Percentiles rank a stretch among this genome's conserved stretches.
Conservation (phyloP, 2,329 filamentous ascomycete species). For the Nemania abortiva region DNA sequence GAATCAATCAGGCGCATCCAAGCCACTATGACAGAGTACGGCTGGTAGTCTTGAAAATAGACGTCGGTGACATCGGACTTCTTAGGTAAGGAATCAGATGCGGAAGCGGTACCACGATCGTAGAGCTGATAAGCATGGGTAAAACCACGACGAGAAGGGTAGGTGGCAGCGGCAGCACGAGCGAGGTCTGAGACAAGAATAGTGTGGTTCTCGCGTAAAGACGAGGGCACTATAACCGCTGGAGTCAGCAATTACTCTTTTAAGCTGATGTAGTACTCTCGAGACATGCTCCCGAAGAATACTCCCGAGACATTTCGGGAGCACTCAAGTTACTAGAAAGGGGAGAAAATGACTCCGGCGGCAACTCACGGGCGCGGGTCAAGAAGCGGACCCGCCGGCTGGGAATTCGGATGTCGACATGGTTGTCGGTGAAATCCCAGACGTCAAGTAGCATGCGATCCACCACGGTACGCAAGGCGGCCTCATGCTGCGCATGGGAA, state of each 20-base stretch:
- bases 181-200: constrained; percentile 85
- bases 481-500: constrained; percentile 57
- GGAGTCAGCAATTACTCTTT: too few species aligned
- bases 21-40: constrained; percentile 81
- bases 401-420: constrained; percentile 85
- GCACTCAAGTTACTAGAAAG: too few species aligned
- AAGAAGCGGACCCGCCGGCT: constrained; percentile 83
- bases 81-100: constrained; percentile 48
- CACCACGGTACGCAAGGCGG: constrained; percentile 47
- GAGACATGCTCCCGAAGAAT: too few species aligned
- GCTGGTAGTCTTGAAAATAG: constrained; percentile 95
- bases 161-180: constrained; percentile 80
- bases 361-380: constrained; percentile 67
- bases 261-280: too few species aligned
- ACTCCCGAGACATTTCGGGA: too few species aligned
- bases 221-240: constrained; percentile 67
- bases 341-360: too few species aligned
- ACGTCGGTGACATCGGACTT: constrained; percentile 69
- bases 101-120: constrained; percentile 49
- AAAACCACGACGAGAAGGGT: constrained; percentile 61
- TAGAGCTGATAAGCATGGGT: constrained; percentile 35
- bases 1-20: constrained; percentile 93
- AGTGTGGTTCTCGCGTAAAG: constrained; percentile 77
- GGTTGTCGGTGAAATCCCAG: constrained; percentile 85
- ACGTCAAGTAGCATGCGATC: constrained; percentile 82